Evolutionary conservation across 1,284 basidiomycete species (phyloP), one percentile per base, ranked within the genome.

Genomic region (Gomphus sp.): DNA sequence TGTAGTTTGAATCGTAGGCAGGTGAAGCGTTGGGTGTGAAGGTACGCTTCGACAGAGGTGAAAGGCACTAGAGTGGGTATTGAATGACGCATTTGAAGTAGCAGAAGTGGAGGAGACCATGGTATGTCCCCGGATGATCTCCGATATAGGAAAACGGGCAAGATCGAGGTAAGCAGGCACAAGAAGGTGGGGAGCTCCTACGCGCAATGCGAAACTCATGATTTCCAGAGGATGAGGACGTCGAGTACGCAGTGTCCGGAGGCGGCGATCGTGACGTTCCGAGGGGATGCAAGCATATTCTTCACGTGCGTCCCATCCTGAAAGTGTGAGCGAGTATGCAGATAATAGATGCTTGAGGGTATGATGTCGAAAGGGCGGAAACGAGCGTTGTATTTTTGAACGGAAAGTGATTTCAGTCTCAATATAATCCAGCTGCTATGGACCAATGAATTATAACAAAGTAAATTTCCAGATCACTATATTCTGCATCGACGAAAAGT

Each of bases 111-210:
- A 14, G 11, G 49, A 31, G n/a, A 34, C 49, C 16, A 34, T 4
- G 2, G 36, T 41, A 25, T 39, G 41, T 22, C 52, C 52, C 14
- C n/a, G 36, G 36, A 53, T 41, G 18, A 53, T 53, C 33, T 53
- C 52, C 10, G 52, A 53, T 12, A 43, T 37, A 53, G 52, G 52
- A 18, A 53, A 43, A 53, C 52, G 52, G 6, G 52, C 52, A 31
- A 53, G 36, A 53, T 53, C 52, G n/a, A 53, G 52, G 25, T 53
- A 53, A 25, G 36, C 52, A 12, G 52, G 52, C 16, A 53, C 36
- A 33, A 53, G 36, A 3, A 53, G 36, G 14, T 39, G 36, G 36
- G 52, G 52, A 22, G 36, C 34, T 37, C 52, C 36, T 6, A 41
- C 31, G 9, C 36, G 36, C 18, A 53, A 33, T 18, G 52, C 33